Evolutionary conservation across 1,139 yeast genomes (phyloP).

Genomic region (Sugiyamaella pinicola): DNA sequence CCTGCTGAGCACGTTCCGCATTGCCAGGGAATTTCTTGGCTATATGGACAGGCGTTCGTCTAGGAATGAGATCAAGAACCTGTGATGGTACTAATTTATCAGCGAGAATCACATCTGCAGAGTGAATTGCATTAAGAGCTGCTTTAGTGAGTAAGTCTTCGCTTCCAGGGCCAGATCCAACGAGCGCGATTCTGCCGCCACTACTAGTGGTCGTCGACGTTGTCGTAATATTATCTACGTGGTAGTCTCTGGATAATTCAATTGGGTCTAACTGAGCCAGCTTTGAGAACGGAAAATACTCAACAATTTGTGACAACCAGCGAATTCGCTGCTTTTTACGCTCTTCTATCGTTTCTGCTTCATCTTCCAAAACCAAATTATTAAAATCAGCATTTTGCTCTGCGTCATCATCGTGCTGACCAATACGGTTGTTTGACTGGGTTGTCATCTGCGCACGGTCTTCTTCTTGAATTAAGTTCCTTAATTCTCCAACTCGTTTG

Average conservation of each 20-base stretch:
- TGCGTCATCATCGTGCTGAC: slow-evolving; percentile 72
- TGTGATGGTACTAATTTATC: slow-evolving; percentile 92
- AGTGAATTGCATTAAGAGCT: slow-evolving; percentile 75
- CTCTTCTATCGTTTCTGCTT: slow-evolving; percentile 38
- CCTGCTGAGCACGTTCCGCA: slow-evolving; percentile 92
- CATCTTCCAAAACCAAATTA: slow-evolving; percentile 57
- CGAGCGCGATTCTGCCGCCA: slow-evolving; percentile 67
- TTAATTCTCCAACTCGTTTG: slow-evolving; percentile 64
- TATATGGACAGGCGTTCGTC: slow-evolving; percentile 70
- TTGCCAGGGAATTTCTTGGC: slow-evolving; percentile 97
- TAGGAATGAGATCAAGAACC: slow-evolving; percentile 79
- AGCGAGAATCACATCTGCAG: slow-evolving; percentile 83
- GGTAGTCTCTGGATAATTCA: slow-evolving; percentile 54
- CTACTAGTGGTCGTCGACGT: slow-evolving; percentile 13
- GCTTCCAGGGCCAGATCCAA: slow-evolving; percentile 96
- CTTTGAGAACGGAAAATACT: slow-evolving; percentile 76
- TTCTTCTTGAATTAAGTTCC: slow-evolving; percentile 57
- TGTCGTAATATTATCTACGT: slow-evolving; percentile 11
- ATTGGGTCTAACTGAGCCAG: slow-evolving; percentile 60
- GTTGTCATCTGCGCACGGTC: slow-evolving; percentile 41
- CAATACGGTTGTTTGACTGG: slow-evolving; percentile 40
- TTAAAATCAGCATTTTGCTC: slow-evolving; percentile 61
- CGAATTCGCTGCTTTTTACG: slow-evolving; percentile 67
- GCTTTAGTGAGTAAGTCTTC: slow-evolving; percentile 80
- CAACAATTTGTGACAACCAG: slow-evolving; percentile 90